These are phyloP conservation scores for Ailanthus altissimus DNA, from an alignment of 345 rosid genomes.

Conservation along the genomic window DNA sequence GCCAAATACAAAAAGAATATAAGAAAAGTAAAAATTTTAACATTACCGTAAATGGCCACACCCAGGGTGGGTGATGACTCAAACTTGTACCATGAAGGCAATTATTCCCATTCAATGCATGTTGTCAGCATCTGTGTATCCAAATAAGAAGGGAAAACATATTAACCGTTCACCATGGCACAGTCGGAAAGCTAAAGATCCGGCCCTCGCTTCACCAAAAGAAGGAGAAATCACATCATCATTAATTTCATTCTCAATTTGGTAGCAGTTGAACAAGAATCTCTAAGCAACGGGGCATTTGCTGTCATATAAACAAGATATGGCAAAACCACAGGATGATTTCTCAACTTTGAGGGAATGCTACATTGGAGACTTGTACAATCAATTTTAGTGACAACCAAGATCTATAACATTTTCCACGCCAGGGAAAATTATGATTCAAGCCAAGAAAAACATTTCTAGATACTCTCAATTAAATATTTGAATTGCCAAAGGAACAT, in stretches of 20 bases:
- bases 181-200: background rate
- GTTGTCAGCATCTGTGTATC: background rate
- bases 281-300: background rate
- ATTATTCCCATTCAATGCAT: background rate
- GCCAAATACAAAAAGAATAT: no score
- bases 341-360: slow-evolving; percentile 3
- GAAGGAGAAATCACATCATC: background rate
- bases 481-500: slow-evolving; percentile 13
- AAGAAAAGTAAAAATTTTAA: no score
- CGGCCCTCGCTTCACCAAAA: background rate
- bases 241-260: background rate
- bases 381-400: background rate
- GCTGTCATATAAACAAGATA: no score
- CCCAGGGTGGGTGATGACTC: no score
- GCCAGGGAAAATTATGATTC: background rate
- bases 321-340: background rate
- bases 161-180: background rate
- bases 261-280: background rate
- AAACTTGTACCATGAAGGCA: background rate
- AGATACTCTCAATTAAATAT: slow-evolving; percentile 14
- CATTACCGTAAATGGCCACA: no score
- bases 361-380: slow-evolving; percentile 5
- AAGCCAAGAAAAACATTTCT: background rate
- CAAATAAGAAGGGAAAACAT: background rate
- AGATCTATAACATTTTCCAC: background rate